Evolutionary conservation across 768 basidiomycete genomes (phyloP), one percentile per base, ranked within the genome.

Genomic region (Trametes cinnabarina): DNA sequence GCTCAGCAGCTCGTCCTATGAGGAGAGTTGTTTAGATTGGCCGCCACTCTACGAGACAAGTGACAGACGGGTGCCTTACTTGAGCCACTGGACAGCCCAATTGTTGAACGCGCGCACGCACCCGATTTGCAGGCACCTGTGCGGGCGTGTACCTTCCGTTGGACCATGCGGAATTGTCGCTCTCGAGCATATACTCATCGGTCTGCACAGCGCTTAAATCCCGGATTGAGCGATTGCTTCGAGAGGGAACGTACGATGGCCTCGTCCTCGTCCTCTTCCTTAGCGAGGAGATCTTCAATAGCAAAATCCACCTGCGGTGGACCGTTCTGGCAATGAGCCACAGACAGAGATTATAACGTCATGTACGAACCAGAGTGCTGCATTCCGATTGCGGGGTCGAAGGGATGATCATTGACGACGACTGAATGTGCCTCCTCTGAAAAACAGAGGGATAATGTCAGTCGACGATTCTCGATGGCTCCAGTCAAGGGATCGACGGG

Each of bases 1-100:
- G n/a, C 71, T 71, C 9, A 77, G 67, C 66, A 72, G 71, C 39
- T 59, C 34, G 14, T 51, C 50, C 60, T 64, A 43, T 15, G 49
- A n/a, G 25, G n/a, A 26, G 23, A 8, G 22, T 4, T 23, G 25
- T 22, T 15, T n/a, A 23, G 12, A 17, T 4, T 4, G 7, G n/a
- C 3, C 37, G 28, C 4, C 44, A 25, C 19, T 3, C 4, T 6
- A 15, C 15, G 12, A 7, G 41, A 2, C 19, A 7, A n/a, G 2
- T 22, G 28, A 30, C 11, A 14, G 10, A 42, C n/a, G 20, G 25
- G 26, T 15, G 35, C 25, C 48, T 32, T 32, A 47, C 59, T 47
- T 59, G 43, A 4, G 49, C 25, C 14, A 19, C 9, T 12, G 32
- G 28, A 3, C 19, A 15, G 4, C 22, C 39, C 22, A 41, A 22